Evolutionary conservation across 208 protist species (phyloP), one percentile per base, ranked within the genome.

Genomic region (Crithidia expoeki): DNA sequence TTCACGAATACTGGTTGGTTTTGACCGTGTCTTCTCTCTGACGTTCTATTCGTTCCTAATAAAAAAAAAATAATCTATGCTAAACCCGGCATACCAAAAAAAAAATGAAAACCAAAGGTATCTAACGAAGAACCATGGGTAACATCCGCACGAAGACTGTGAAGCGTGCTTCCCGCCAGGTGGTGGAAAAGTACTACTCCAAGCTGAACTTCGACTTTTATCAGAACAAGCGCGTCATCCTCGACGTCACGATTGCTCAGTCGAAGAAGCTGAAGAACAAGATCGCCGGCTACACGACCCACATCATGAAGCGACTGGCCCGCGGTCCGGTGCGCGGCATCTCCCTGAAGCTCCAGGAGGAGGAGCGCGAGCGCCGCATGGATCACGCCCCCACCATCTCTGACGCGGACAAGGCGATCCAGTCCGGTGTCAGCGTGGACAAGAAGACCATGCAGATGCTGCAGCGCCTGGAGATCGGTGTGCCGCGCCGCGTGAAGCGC

Each of bases 191-290:
- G 92, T 99, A 99, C 89, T 99, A 99, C 94, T 86, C 96, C 56
- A 91, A 97, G 74, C 95, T 99, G 69, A 99, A 97, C 74, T 72
- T 90, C 52, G 99, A 99, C 89, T 99, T 99, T 93, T 97, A 99
- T 75, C 97, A 96, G 84, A 99, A 99, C 98, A 99, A 99, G 94
- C 88, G 88, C 42, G 74, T 97, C 40, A 71, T 95, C 53, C 81
- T 98, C 60, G 98, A 99, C 74, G 96, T 99, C 40, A 99, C 98
- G 53, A 93, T 97, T 65, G 98, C 99, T 58, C 96, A 96, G 68
- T 99, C 98, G 62, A 99, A 99, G 96, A 93, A 99, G 74, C 92
- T 99, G 74, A 95, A 99, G 86, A 99, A 99, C 97, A 99, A 99
- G 95, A 99, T 99, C 74, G 97, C 98, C 72, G 98, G 98, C 60